Percentiles rank a stretch among this genome's conserved stretches.
phyloP scores from a whole-genome alignment of 208 protist genomes.

The Angomonas deanei region DNA sequence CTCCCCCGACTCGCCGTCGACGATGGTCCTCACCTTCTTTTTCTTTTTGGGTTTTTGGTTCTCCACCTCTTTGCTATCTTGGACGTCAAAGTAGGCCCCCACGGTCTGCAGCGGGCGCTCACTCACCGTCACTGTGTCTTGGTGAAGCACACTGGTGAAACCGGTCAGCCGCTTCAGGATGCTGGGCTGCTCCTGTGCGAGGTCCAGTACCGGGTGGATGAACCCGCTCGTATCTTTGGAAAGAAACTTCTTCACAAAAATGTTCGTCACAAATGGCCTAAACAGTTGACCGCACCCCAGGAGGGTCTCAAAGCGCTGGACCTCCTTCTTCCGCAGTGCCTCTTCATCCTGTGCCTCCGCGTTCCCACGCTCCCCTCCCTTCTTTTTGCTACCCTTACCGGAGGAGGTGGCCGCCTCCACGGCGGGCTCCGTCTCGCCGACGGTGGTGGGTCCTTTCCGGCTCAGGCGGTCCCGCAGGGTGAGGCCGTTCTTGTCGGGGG shows the following conservation, averaged over 20 bases:
- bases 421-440: background rate
- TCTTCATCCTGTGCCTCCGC: slow-evolving; percentile 10
- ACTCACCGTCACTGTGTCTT: slow-evolving; percentile 22
- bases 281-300: slow-evolving; percentile 38
- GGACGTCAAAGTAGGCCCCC: slow-evolving; percentile 49
- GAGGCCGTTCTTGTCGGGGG: slow-evolving; percentile 72
- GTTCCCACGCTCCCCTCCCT: background rate
- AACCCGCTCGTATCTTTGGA: slow-evolving; percentile 20
- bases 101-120: slow-evolving; percentile 22
- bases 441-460: background rate
- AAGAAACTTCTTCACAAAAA: slow-evolving; percentile 56
- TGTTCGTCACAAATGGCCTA: slow-evolving; percentile 55
- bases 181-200: slow-evolving; percentile 44
- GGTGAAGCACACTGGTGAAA: slow-evolving; percentile 47
- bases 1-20: background rate
- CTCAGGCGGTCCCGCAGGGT: slow-evolving; percentile 31
- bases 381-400: slow-evolving; percentile 19
- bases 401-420: background rate
- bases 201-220: slow-evolving; percentile 52
- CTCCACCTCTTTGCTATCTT: background rate
- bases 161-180: slow-evolving; percentile 64
- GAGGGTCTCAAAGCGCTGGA: background rate
- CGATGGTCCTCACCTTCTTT: background rate
- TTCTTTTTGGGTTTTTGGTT: background rate
- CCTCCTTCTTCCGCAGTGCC: slow-evolving; percentile 9